Evolutionary conservation across 768 basidiomycete species (phyloP).

Genomic region (Clavulina sp.): DNA sequence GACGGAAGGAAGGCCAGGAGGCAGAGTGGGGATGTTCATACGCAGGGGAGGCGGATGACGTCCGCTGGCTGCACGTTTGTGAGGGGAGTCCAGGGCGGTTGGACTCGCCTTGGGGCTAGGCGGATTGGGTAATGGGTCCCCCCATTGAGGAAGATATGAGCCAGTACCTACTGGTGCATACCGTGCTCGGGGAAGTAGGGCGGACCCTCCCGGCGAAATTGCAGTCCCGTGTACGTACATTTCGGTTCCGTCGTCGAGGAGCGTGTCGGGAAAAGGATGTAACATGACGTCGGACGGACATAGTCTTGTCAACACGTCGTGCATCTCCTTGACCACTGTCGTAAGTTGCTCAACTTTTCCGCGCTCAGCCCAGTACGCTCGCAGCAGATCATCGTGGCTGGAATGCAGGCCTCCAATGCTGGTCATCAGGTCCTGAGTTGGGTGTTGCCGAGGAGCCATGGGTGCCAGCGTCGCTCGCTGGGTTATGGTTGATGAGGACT

Average conservation of each 20-base stretch:
- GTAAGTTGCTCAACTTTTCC: constrained; percentile 45
- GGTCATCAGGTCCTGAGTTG: constrained; percentile 57
- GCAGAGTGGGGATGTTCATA: too few relatives aligned
- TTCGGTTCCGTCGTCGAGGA: constrained; percentile 31
- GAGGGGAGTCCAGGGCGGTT: too few relatives aligned
- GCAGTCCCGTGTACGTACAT: constrained; percentile 32
- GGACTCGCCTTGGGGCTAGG: too few relatives aligned
- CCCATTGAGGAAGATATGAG: constrained; percentile 16
- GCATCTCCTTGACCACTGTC: constrained; percentile 38
- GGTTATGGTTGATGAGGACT: constrained; percentile 47
- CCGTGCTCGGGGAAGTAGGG: neutral
- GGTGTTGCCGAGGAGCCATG: constrained; percentile 52
- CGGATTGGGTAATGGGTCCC: neutral
- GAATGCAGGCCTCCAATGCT: too few relatives aligned
- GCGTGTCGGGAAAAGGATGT: constrained; percentile 26
- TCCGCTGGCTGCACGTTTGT: too few relatives aligned
- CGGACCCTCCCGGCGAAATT: constrained; percentile 25
- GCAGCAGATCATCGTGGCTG: too few relatives aligned
- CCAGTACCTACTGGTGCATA: constrained; percentile 13
- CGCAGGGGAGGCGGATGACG: too few relatives aligned
- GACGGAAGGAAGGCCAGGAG: too few relatives aligned
- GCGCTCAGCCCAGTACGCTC: constrained; percentile 32
- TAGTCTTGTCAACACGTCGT: constrained; percentile 42
- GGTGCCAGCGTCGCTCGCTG: constrained; percentile 63
- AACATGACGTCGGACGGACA: constrained; percentile 35